Conservation (phyloP, 73 alveolate genomes). For the Tetrahymena elliotti region DNA sequence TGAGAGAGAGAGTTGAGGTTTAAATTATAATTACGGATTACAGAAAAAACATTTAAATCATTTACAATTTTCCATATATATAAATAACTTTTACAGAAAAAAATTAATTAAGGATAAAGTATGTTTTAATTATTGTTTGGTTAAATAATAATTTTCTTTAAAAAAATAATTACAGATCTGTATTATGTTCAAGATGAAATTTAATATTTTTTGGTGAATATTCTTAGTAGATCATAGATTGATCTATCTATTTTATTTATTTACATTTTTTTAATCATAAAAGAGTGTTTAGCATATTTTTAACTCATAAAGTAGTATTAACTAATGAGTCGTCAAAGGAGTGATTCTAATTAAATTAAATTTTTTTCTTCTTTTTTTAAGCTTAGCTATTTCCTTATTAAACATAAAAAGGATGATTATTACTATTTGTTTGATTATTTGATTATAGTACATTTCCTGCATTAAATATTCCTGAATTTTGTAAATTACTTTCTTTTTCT, state of each 20-base stretch:
- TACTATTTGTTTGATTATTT: neutral
- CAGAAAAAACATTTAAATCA: no score
- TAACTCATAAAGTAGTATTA: neutral
- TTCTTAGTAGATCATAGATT: no score
- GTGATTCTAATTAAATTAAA: neutral
- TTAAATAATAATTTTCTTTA: no score
- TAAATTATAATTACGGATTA: no score
- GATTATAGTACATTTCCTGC: neutral
- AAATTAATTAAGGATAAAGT: no score
- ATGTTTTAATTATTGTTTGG: no score
- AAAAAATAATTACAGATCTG: no score
- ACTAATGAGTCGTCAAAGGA: neutral
- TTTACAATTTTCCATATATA: no score
- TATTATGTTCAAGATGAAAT: no score
- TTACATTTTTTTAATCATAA: neutral
- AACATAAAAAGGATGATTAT: neutral
- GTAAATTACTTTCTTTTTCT: neutral
- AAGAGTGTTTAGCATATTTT: neutral
- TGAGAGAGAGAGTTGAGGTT: no score
- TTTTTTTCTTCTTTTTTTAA: neutral
- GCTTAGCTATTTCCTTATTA: neutral
- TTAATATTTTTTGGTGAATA: no score
- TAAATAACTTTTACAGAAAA: no score
- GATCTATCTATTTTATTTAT: neutral
- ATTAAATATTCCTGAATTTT: neutral